Percentiles rank a stretch among this genome's conserved stretches.
These are phyloP conservation scores for Prunus yedoensis DNA, from an alignment of 331 rosid species.

Conservation along the genomic window DNA sequence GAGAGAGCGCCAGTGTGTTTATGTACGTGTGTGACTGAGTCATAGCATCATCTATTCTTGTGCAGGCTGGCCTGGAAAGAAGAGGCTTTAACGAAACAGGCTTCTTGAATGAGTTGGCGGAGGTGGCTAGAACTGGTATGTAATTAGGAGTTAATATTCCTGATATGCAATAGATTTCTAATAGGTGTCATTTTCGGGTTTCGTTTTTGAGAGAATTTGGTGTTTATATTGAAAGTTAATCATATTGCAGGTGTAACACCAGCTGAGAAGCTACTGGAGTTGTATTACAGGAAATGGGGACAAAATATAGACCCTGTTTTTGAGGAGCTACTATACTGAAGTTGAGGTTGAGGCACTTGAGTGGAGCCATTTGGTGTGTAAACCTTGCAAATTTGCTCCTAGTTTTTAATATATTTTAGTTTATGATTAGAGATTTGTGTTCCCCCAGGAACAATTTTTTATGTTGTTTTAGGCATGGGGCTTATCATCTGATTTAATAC, in stretches of 20 bases:
- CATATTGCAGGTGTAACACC: constrained; percentile 72
- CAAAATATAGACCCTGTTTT: constrained; percentile 79
- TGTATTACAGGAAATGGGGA: constrained; percentile 80
- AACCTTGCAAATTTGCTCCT: constrained; percentile 19
- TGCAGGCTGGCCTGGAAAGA: constrained; percentile 90
- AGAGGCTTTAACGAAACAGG: constrained; percentile 91
- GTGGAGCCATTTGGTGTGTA: constrained; percentile 23
- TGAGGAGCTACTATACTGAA: constrained; percentile 87
- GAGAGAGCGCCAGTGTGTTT: too few species aligned
- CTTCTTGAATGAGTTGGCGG: constrained; percentile 80
- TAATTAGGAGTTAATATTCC: neutral
- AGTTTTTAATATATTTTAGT: constrained; percentile 1
- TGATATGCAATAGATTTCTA: neutral
- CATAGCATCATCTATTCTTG: constrained; percentile 13
- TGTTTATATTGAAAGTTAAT: constrained; percentile 4
- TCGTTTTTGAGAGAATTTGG: neutral
- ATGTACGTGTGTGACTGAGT: neutral
- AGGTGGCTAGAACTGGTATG: constrained; percentile 85
- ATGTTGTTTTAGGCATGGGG: constrained; percentile 33
- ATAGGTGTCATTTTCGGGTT: neutral
- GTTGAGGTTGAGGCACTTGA: neutral
- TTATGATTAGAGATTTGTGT: constrained; percentile 14
- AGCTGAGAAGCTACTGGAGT: constrained; percentile 83
- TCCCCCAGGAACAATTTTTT: constrained; percentile 39
- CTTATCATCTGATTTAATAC: constrained; percentile 16